These are phyloP conservation scores for Echites panduratus DNA, from an alignment of 257 asterid species.

Conservation along the genomic window DNA sequence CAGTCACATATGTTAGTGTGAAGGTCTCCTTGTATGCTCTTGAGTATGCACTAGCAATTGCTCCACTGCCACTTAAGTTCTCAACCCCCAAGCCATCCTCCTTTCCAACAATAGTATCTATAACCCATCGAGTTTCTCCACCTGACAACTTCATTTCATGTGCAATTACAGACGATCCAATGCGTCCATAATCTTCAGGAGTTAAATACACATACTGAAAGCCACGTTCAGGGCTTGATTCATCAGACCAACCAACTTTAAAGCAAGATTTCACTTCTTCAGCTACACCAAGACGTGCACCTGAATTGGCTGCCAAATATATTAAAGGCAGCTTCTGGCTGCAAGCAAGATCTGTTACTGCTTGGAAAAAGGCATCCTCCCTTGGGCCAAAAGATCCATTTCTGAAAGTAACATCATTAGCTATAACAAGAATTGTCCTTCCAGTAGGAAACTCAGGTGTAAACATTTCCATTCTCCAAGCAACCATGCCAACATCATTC, in stretches of 20 bases:
- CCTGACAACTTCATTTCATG: slow-evolving; percentile 53
- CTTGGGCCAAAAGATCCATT: slow-evolving; percentile 94
- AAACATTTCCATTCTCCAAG: slow-evolving; percentile 89
- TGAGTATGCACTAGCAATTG: slow-evolving; percentile 95
- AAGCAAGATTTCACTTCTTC: slow-evolving; percentile 98
- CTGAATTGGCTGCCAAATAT: slow-evolving; percentile 95
- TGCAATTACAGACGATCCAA: slow-evolving; percentile 71
- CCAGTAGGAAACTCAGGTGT: slow-evolving; percentile 97
- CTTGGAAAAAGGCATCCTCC: slow-evolving; percentile 93
- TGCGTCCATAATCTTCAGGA: slow-evolving; percentile 73
- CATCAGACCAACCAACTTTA: slow-evolving; percentile 97
- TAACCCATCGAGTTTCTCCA: slow-evolving; percentile 85
- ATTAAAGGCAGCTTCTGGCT: slow-evolving; percentile 72
- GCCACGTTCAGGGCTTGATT: slow-evolving; percentile 82
- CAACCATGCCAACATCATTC: slow-evolving; percentile 96
- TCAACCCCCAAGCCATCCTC: slow-evolving; percentile 92
- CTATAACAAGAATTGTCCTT: slow-evolving; percentile 64
- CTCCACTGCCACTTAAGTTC: slow-evolving; percentile 87
- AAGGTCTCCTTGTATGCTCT: slow-evolving; percentile 89
- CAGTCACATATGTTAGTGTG: slow-evolving; percentile 87
- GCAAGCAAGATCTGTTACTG: slow-evolving; percentile 83
- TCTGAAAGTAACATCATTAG: slow-evolving; percentile 89
- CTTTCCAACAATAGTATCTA: slow-evolving; percentile 83
- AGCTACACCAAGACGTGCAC: slow-evolving; percentile 98
- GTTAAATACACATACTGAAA: slow-evolving; percentile 82